These are phyloP conservation scores for Polytolypa hystricis DNA, from an alignment of 2,329 filamentous ascomycete genomes.

Conservation along the genomic window DNA sequence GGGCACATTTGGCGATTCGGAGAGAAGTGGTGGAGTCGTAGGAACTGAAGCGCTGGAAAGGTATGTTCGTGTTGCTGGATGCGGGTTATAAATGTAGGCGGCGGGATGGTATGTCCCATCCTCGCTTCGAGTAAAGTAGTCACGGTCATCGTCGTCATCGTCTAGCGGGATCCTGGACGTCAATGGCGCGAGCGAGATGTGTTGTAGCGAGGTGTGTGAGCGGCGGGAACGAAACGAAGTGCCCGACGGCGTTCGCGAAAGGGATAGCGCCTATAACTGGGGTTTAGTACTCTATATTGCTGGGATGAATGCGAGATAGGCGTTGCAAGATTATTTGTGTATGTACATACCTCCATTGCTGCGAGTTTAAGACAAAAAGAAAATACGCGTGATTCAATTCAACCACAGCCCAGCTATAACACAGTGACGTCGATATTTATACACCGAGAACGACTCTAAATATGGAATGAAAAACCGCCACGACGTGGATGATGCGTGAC, in stretches of 20 bases:
- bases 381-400: too few species aligned
- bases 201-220: slow-evolving; percentile 48
- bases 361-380: too few species aligned
- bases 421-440: too few species aligned
- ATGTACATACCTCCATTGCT: too few species aligned
- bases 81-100: slow-evolving; percentile 21
- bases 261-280: slow-evolving; percentile 6
- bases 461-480: too few species aligned
- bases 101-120: slow-evolving; percentile 14
- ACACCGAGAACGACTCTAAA: too few species aligned
- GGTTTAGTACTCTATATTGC: too few species aligned
- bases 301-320: too few species aligned
- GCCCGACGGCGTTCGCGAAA: slow-evolving; percentile 17
- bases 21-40: slow-evolving; percentile 32
- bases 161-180: slow-evolving; percentile 44
- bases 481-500: too few species aligned
- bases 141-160: slow-evolving; percentile 26
- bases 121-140: slow-evolving; percentile 21
- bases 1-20: slow-evolving; percentile 29
- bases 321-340: too few species aligned
- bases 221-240: slow-evolving; percentile 36
- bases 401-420: too few species aligned
- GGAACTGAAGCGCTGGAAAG: slow-evolving; percentile 32
- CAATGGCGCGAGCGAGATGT: slow-evolving; percentile 51
- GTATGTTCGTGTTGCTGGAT: slow-evolving; percentile 24